These are phyloP conservation scores for Acer negundo DNA, from an alignment of 345 rosid species.

Conservation along the genomic window DNA sequence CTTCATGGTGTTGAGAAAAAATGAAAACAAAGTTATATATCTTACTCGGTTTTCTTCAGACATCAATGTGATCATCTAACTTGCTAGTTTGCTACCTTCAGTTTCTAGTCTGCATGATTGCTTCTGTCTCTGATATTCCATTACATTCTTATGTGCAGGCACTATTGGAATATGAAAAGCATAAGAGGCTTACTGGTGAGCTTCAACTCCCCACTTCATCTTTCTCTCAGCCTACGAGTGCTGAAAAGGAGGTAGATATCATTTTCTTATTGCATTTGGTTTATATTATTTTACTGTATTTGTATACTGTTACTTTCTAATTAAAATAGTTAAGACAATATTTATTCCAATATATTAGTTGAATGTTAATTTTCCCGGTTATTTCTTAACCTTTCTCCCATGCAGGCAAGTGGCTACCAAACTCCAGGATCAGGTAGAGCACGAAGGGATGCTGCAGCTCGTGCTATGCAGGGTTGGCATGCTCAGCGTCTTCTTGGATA, in stretches of 20 bases:
- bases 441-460: conserved; percentile 79
- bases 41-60: neutral
- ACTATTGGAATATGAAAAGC: conserved; percentile 83
- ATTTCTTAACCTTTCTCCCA: neutral
- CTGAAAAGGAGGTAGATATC: conserved; percentile 90
- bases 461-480: conserved; percentile 95
- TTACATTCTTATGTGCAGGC: conserved; percentile 53
- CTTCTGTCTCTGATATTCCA: conserved; percentile 13
- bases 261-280: conserved; percentile 12
- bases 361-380: neutral
- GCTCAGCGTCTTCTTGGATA: conserved; percentile 66
- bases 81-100: neutral
- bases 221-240: conserved; percentile 45
- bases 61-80: neutral
- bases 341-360: neutral
- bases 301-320: neutral
- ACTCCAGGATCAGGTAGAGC: conserved; percentile 68
- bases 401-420: conserved; percentile 53
- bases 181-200: conserved; percentile 66
- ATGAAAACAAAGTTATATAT: conserved; percentile 4
- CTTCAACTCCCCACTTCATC: conserved; percentile 71
- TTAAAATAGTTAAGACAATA: conserved; percentile 1
- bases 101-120: conserved; percentile 1
- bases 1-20: neutral
- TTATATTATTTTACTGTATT: neutral